phyloP scores from a whole-genome alignment of 1,284 basidiomycete species.

The Fomitopsis betulina region DNA sequence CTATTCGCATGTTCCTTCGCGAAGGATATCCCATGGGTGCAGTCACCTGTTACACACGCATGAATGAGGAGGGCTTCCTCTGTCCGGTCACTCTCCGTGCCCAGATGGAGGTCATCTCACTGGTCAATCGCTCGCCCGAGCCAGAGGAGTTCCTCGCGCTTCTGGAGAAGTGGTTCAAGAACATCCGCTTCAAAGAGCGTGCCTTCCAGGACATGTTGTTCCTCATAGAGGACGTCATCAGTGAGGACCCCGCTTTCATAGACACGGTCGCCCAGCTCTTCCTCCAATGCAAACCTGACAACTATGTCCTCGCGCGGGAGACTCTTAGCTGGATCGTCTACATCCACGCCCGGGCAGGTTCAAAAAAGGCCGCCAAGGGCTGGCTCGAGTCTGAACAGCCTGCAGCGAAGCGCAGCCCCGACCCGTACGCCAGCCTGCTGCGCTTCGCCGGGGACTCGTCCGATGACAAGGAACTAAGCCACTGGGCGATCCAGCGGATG shows the following conservation, averaged over 20 bases:
- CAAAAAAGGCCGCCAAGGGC: conserved; percentile 28
- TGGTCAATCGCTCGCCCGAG: conserved; percentile 9
- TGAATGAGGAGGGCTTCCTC: conserved; percentile 36
- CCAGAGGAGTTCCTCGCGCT: conserved; percentile 20
- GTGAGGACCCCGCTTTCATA: conserved; percentile 25
- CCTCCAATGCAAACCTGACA: conserved; percentile 24
- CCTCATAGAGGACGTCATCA: conserved; percentile 31
- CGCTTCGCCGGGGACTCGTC: conserved; percentile 28
- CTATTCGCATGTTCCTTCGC: conserved; percentile 33
- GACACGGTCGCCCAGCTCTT: conserved; percentile 34
- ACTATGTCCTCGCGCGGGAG: conserved; percentile 27
- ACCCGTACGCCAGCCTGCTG: conserved; percentile 37
- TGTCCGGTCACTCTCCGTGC: conserved; percentile 34
- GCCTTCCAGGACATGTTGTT: conserved; percentile 37
- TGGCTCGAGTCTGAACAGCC: conserved; percentile 28
- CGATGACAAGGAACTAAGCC: conserved; percentile 27
- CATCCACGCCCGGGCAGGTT: conserved; percentile 30
- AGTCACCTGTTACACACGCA: conserved; percentile 34
- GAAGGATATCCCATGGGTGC: conserved; percentile 33
- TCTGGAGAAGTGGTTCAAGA: conserved; percentile 25
- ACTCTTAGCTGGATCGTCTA: conserved; percentile 35
- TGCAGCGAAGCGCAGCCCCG: conserved; percentile 7
- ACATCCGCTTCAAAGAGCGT: conserved; percentile 32
- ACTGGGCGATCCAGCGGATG: conserved; percentile 37
- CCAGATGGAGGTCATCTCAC: conserved; percentile 34